Percentiles rank a stretch among this genome's conserved stretches.
Conservation (phyloP, 495 filamentous ascomycete species). For the Lasiosphaeria miniovina region DNA sequence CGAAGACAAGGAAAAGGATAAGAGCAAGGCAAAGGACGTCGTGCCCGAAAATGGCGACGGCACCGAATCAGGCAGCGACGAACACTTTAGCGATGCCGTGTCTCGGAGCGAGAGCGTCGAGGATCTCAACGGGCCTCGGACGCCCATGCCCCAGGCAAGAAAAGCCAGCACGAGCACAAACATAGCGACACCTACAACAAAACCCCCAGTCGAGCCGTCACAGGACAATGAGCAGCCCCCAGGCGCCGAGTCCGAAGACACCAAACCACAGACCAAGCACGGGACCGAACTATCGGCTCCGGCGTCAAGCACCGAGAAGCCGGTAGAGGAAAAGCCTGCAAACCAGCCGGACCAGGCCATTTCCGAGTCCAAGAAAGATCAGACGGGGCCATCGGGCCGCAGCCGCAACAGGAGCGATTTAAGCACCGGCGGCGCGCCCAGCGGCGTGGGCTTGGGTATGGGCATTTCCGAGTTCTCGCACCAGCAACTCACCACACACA, state of each 20-base stretch:
- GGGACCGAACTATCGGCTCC: neutral
- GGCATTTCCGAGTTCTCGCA: constrained; percentile 86
- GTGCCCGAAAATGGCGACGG: neutral
- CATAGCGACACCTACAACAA: neutral
- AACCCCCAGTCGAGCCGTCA: neutral
- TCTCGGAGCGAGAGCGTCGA: constrained; percentile 16
- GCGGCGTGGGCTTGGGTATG: neutral
- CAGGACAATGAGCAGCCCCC: neutral
- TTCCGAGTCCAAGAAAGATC: constrained; percentile 17
- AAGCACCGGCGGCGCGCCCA: constrained; percentile 2
- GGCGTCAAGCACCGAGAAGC: neutral
- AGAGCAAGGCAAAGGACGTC: neutral
- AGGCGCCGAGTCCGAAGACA: neutral
- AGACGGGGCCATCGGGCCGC: constrained; percentile 12
- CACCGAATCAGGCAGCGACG: constrained; percentile 21
- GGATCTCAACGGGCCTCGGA: constrained; percentile 8
- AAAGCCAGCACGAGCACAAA: neutral
- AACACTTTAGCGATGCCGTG: constrained; percentile 42
- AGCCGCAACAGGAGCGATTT: constrained; percentile 29
- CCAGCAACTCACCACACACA: constrained; percentile 64
- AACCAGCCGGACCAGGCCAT: constrained; percentile 24
- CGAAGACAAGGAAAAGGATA: neutral
- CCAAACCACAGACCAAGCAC: neutral
- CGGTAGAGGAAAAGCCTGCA: constrained; percentile 16
- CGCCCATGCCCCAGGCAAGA: constrained; percentile 2